phyloP scores from a whole-genome alignment of 805 yeast genomes.

The Teunomyces cretensis region DNA sequence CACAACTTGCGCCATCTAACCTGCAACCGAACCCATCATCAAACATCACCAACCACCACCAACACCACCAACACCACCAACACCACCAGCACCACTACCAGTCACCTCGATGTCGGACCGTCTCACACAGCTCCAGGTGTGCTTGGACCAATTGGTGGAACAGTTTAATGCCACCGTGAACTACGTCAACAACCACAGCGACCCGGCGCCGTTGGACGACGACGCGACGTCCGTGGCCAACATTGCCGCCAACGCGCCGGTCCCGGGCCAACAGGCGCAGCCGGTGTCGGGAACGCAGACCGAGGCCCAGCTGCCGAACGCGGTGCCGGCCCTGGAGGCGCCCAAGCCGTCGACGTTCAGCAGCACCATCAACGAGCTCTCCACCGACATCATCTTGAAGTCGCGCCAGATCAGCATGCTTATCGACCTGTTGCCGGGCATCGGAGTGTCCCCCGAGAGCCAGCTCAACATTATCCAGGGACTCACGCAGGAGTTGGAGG shows the following conservation, averaged over 20 bases:
- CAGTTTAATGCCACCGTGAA: constrained; percentile 77
- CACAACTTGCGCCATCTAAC: neutral
- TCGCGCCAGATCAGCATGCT: constrained; percentile 83
- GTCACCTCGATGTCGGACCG: constrained; percentile 67
- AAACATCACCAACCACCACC: neutral
- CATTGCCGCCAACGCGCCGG: constrained; percentile 5
- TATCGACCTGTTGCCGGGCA: constrained; percentile 89
- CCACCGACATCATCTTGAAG: constrained; percentile 81
- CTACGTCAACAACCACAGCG: constrained; percentile 52
- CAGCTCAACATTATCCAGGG: constrained; percentile 65
- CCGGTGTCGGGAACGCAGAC: constrained; percentile 3
- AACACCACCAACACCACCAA: neutral
- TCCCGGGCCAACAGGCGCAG: constrained; percentile 6
- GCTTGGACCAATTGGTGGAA: constrained; percentile 79
- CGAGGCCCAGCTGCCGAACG: constrained; percentile 3
- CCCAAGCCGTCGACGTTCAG: constrained; percentile 14
- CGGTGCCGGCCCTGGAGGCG: neutral
- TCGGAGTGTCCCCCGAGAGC: constrained; percentile 75
- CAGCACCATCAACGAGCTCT: constrained; percentile 67
- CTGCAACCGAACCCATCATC: no score
- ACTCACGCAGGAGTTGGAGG: constrained; percentile 60
- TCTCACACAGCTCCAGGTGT: constrained; percentile 83
- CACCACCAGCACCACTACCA: neutral
- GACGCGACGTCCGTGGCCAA: constrained; percentile 56
- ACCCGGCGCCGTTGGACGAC: constrained; percentile 49